Evolutionary conservation across 805 yeast species (phyloP), one percentile per base, ranked within the genome.

Genomic region (Yamadazyma insecticola): DNA sequence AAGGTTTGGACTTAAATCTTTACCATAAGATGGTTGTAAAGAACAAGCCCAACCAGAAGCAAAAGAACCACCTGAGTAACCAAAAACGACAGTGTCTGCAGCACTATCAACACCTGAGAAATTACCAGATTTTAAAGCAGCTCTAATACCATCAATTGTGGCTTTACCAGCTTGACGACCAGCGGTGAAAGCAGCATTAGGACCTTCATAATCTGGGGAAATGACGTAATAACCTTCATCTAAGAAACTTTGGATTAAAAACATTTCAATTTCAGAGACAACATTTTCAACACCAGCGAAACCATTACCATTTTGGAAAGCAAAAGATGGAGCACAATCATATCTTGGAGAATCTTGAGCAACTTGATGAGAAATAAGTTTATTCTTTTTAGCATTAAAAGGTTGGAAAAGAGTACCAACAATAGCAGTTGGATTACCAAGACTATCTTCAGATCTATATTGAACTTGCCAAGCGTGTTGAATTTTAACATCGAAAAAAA

Each of bases 41-140:
- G 53, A 46, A 2, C 57, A 53, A 9, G 63, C 64, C 67, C 67
- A 61, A 5, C 56, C 51, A 13, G 57, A 33, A 8, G 66, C 60
- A 16, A 59, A 34, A 1, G 61, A 46, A 7, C 65, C 66, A n/a
- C 67, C 67, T 5, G 62, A 54, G 30, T 53, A 61, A 1, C 67
- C 67, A 57, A 56, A 57, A 24, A 60, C 14, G 4, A 35, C 40
- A 1, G 43, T 37, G 13, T 43, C 33, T 3, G 51, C 51, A 32
- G 40, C 41, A 4, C 31, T 11, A 2, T 33, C 19, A 9, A 50
- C 22, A 1, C 52, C 51, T 2, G 55, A 47, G 7, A 32, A n/a
- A 13, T 44, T 38, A 5, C 20, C 32, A 19, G 41, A 28, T 3
- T 29, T 22, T 22, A 60, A 39, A 1, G 47, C 38, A 2, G 55